Percentiles rank a stretch among this genome's conserved stretches.
Evolutionary conservation across 2,329 filamentous ascomycete species (phyloP).

Genomic region (Trichophyton benhamiae): DNA sequence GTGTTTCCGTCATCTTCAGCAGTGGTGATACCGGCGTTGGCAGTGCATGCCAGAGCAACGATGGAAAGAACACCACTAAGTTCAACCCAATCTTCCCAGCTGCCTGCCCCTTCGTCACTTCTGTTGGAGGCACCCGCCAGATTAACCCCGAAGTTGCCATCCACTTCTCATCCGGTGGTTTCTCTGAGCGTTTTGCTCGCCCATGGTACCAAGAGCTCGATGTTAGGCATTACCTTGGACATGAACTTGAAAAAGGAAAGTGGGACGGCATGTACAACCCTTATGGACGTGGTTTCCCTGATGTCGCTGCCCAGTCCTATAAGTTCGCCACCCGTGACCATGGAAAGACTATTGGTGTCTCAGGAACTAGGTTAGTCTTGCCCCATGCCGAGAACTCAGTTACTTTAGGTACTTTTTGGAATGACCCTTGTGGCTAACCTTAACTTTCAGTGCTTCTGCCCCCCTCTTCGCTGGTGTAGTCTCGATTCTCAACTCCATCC

Average conservation of each 20-base stretch:
- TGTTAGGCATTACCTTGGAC: conserved; percentile 34
- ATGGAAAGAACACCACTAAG: conserved; percentile 39
- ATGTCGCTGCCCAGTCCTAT: conserved; percentile 46
- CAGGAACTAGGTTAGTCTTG: conserved; percentile 36
- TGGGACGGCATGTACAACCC: conserved; percentile 37
- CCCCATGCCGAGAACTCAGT: neutral
- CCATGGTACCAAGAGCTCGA: conserved; percentile 37
- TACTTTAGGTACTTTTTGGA: neutral
- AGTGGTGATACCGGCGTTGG: conserved; percentile 52
- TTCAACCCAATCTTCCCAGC: conserved; percentile 46
- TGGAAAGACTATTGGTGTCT: conserved; percentile 25
- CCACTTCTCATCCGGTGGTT: conserved; percentile 42
- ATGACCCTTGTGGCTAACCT: conserved; percentile 6
- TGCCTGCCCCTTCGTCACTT: conserved; percentile 50
- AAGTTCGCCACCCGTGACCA: conserved; percentile 31
- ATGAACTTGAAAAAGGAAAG: conserved; percentile 25
- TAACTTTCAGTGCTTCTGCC: conserved; percentile 38
- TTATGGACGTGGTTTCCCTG: conserved; percentile 48
- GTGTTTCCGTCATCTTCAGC: conserved; percentile 53
- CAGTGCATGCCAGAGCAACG: conserved; percentile 42
- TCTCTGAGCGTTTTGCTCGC: conserved; percentile 38
- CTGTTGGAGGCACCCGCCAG: conserved; percentile 47
- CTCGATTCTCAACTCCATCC: conserved; percentile 51
- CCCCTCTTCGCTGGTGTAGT: conserved; percentile 54
- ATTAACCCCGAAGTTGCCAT: conserved; percentile 42